phyloP scores from a whole-genome alignment of 768 basidiomycete species.

The Kwoniella sp. region DNA sequence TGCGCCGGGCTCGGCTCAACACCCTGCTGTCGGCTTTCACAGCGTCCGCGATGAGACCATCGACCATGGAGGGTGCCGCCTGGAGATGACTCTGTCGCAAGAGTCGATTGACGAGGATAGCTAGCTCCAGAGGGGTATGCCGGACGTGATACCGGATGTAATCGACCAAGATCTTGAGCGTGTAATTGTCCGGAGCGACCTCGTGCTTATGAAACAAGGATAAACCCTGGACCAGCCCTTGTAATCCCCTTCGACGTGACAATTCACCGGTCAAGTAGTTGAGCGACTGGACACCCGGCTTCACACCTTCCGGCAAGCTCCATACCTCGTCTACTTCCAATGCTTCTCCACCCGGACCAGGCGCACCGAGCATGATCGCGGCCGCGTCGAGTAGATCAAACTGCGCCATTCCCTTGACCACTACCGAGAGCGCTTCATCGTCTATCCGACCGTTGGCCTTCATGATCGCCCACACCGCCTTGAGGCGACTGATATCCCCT shows the following conservation, averaged over 20 bases:
- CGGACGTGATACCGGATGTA: constrained; percentile 8
- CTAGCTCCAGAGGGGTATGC: constrained; percentile 21
- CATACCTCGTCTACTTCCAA: constrained; percentile 2
- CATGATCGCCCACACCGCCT: constrained; percentile 15
- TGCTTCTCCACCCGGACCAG: background rate
- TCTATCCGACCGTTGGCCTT: background rate
- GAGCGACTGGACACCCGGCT: constrained; percentile 10
- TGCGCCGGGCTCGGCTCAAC: background rate
- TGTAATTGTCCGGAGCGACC: constrained; percentile 25
- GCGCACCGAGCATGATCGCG: constrained; percentile 5
- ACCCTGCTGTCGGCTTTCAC: background rate
- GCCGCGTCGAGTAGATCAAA: constrained; percentile 14
- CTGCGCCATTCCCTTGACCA: constrained; percentile 4
- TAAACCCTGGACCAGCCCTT: constrained; percentile 14
- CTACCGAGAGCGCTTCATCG: constrained; percentile 6
- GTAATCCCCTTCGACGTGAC: constrained; percentile 9
- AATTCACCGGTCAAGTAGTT: constrained; percentile 17
- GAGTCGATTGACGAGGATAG: constrained; percentile 17
- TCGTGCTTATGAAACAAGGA: constrained; percentile 1
- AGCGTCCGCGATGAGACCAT: constrained; percentile 27
- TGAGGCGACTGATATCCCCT: constrained; percentile 10
- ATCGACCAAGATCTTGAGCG: constrained; percentile 30
- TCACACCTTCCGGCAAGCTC: constrained; percentile 15
- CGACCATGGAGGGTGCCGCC: constrained; percentile 24
- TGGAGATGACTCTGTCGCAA: constrained; percentile 8